These are phyloP conservation scores for Gentiana macrophylla DNA, from an alignment of 257 asterid species.

Conservation along the genomic window DNA sequence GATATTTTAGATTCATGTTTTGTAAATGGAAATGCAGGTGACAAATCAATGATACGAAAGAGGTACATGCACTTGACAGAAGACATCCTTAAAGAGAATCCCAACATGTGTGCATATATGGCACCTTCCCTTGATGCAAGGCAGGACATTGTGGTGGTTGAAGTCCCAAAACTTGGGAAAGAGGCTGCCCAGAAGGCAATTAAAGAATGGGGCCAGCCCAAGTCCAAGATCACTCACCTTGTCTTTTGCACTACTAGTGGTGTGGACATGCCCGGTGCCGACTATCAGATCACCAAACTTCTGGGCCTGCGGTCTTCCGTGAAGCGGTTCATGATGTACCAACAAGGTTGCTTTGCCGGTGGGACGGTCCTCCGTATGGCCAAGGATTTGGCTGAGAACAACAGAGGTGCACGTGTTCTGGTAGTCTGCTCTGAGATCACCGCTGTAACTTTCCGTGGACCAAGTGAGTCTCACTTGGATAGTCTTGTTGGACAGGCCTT, in stretches of 20 bases:
- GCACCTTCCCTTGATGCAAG: conserved; percentile 1
- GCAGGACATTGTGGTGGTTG: conserved; percentile 1
- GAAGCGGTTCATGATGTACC: conserved; percentile 6
- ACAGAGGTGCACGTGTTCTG: conserved; percentile 1
- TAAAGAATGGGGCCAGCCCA: conserved; percentile 4
- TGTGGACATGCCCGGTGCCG: conserved; percentile 3
- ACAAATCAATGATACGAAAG: neutral
- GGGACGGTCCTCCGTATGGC: conserved; percentile 1
- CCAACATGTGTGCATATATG: conserved; percentile 2
- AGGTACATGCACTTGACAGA: conserved; percentile 1
- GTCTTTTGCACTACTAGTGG: conserved; percentile 5
- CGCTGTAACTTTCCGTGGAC: neutral
- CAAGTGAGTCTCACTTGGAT: conserved; percentile 2
- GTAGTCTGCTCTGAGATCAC: conserved; percentile 2
- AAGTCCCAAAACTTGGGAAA: conserved; percentile 4
- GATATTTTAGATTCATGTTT: no score
- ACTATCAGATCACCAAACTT: neutral
- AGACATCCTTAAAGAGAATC: neutral
- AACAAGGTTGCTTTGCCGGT: conserved; percentile 3
- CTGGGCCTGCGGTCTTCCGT: conserved; percentile 3
- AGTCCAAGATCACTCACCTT: conserved; percentile 1
- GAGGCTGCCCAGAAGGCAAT: conserved; percentile 3
- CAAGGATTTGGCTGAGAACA: conserved; percentile 1
- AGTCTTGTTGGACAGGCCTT: conserved; percentile 1
- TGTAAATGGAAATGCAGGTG: neutral